Percentiles rank a stretch among this genome's conserved stretches.
Evolutionary conservation across 2,329 filamentous ascomycete genomes (phyloP).

Genomic region (Sporothrix brasiliensis): DNA sequence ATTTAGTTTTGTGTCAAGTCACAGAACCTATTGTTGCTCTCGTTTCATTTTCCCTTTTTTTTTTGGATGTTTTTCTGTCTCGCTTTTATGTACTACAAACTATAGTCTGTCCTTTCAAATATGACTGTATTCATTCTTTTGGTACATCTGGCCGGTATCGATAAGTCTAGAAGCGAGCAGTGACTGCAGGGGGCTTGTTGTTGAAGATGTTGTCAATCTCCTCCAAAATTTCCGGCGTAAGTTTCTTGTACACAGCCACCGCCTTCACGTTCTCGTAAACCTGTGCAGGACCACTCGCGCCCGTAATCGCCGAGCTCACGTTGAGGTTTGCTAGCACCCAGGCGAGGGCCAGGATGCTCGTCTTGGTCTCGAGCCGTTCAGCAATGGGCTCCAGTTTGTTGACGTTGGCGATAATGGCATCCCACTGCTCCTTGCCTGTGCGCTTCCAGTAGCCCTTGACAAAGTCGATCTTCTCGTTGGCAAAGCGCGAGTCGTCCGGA

Average conservation of each 20-base stretch:
- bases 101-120: conserved; percentile 11
- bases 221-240: conserved; percentile 61
- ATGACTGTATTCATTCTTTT: not conserved
- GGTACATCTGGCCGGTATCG: too few species aligned
- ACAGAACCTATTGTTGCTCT: not conserved
- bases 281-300: conserved; percentile 61
- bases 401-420: conserved; percentile 58
- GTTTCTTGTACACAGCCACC: conserved; percentile 55
- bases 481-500: conserved; percentile 62
- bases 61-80: not conserved
- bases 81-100: conserved; percentile 14
- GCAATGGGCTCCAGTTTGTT: conserved; percentile 64
- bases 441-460: conserved; percentile 57
- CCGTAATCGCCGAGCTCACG: conserved; percentile 64
- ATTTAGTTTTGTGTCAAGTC: not conserved
- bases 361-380: conserved; percentile 62
- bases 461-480: conserved; percentile 58
- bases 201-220: conserved; percentile 62
- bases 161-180: conserved; percentile 41
- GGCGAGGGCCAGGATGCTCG: conserved; percentile 59
- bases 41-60: not conserved
- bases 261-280: conserved; percentile 63
- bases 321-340: conserved; percentile 66
- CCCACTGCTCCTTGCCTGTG: conserved; percentile 58
- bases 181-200: conserved; percentile 58